Base-by-base conservation (phyloP, 2,329 filamentous ascomycete species). In the Fusarium humuli region DNA sequence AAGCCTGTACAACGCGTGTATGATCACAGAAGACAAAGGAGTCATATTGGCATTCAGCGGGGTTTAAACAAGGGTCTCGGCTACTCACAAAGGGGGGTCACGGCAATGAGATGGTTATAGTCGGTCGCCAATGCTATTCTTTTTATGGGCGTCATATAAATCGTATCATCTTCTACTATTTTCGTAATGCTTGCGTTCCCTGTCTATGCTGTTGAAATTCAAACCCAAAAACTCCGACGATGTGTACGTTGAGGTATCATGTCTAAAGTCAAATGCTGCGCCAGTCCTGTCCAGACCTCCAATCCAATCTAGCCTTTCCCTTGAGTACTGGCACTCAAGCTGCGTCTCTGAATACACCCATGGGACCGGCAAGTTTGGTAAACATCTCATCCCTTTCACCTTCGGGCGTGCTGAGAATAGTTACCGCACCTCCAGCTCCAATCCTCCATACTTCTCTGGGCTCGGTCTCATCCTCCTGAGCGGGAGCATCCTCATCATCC, bases 321-420 rank as follows among this genome's bases (percentile, higher is more conserved):
- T 32, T 11, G 20, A 30, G 29, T 23, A 3, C 18, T 22, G 22
- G 41, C 18, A 11, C 14, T 48, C 57, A 80, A 30, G 78, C 79
- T n/a, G 72, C 65, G 57, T 81, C 79, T 56, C 73, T 70, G 52
- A 89, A 87, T 6, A 86, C 79, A 1, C 85, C 83, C 72, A 89
- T 74, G 13, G 87, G 87, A 4, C 87, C 87, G 52, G 83, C 85
- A 52, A 93, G 80, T 80, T 94, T 95, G 9, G 89, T 90, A 75
- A 91, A 85, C 94, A 98, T 98, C 84, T 98, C 96, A 65, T 97
- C 92, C 81, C 91, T 91, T 83, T 98, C 95, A 5, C 90, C 93
- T 61, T 91, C 85, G 0, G 91, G 85, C 5, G 91, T 93, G 77
- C 94, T 97, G 61, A 97, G 83, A 25, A 90, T 91, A 3, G 95